These are phyloP conservation scores for Ophiocordyceps camponoti-rufipedis DNA, from an alignment of 2,329 filamentous ascomycete genomes.

Conservation along the genomic window DNA sequence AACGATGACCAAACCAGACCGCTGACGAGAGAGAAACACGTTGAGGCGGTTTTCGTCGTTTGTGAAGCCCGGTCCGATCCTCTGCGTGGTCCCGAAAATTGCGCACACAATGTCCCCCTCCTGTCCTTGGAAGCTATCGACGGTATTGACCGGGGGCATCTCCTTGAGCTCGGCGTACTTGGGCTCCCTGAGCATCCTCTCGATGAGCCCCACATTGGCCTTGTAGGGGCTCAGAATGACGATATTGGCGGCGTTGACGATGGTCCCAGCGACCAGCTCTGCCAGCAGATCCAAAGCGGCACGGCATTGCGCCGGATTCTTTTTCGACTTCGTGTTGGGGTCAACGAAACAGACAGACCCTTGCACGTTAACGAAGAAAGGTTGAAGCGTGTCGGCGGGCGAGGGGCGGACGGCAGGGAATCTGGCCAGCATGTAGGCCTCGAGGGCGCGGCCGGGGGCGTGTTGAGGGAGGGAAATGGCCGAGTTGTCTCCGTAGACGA, in stretches of 20 bases:
- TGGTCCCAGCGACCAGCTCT: constrained; percentile 2
- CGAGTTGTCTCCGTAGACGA: no score
- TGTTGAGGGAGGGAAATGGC: not conserved
- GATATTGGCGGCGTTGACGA: constrained; percentile 3
- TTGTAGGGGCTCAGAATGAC: constrained; percentile 5
- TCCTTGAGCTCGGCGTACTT: constrained; percentile 2
- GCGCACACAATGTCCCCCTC: constrained; percentile 7
- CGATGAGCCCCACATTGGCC: constrained; percentile 4
- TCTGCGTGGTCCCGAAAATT: constrained; percentile 5
- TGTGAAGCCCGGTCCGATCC: constrained; percentile 4
- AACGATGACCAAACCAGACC: constrained; percentile 5
- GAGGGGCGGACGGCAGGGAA: not conserved
- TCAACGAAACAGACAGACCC: constrained; percentile 1
- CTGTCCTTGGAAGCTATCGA: constrained; percentile 8
- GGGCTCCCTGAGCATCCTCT: constrained; percentile 1
- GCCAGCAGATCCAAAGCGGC: constrained; percentile 5
- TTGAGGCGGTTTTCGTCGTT: constrained; percentile 4
- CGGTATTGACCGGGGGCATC: constrained; percentile 3
- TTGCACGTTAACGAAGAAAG: constrained; percentile 7
- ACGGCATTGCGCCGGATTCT: constrained; percentile 4
- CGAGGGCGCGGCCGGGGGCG: not conserved
- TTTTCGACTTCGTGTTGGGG: constrained; percentile 1
- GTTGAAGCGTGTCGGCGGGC: constrained; percentile 1
- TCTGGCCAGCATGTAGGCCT: not conserved
- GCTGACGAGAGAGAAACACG: constrained; percentile 5